Base-by-base conservation (phyloP, 257 asterid genomes). In the Scutellaria minor region DNA sequence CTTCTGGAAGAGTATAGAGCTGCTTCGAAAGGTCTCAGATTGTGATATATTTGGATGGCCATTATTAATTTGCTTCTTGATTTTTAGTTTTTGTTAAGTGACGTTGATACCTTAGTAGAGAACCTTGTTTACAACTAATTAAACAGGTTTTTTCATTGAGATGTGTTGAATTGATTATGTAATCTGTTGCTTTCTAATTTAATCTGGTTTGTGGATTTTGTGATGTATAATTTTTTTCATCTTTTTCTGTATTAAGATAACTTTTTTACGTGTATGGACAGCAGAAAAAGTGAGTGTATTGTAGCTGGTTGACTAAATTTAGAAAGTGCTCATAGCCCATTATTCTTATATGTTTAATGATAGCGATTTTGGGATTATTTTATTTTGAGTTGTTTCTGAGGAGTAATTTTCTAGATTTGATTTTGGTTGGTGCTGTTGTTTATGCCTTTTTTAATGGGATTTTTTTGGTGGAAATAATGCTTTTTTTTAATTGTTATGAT, bases 251-350 rank as follows among this genome's bases (percentile, higher is more conserved):
- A 70, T 76, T 75, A 58, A 78, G 87, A 77, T 77, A 77, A 68
- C 75, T 74, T 51, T 83, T 81, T 73, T 75, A 84, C 82, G 87
- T 82, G 87, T 84, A 59, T 70, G 83, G 80, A 80, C 76, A 77
- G 58, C 41, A 62, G 66, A 59, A 70, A 84, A 82, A 64, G 72
- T 75, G 85, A 69, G 80, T 62, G 64, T 81, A 76, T 72, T 80
- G 73, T 74, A 75, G 53, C 61, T 74, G 56, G 84, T 80, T 82
- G 90, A 84, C 89, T 77, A 72, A 46, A 76, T 75, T 63, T 77
- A 76, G 79, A 71, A 71, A 82, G 70, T 69, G 74, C 76, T 58
- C 69, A 5, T 18, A 35, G 9, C 74, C 77, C 75, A 71, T 79
- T 35, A 18, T 41, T 45, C 62, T 39, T 22, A 20, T 60, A 66